phyloP scores from a whole-genome alignment of 441 rosid genomes.

The Corymbia calophylla region DNA sequence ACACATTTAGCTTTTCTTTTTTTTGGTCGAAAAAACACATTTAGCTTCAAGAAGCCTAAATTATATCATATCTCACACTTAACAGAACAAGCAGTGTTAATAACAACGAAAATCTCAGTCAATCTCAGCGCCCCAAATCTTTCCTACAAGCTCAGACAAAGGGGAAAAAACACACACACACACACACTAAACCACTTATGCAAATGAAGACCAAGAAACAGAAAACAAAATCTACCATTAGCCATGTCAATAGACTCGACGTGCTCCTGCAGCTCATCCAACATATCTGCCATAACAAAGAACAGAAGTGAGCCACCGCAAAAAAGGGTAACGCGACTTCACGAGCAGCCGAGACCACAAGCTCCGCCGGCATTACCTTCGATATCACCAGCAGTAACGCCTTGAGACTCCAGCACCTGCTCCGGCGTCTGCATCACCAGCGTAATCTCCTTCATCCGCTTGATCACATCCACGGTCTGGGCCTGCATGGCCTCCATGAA shows the following conservation, averaged over 20 bases:
- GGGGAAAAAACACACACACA: neutral
- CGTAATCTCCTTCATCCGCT: constrained; percentile 87
- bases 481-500: constrained; percentile 95
- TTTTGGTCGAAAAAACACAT: neutral
- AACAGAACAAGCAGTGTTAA: neutral
- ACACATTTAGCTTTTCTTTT: neutral
- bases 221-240: constrained; percentile 39
- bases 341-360: neutral
- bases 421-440: constrained; percentile 78
- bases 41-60: neutral
- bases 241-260: constrained; percentile 92
- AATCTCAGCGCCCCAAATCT: neutral
- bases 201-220: neutral
- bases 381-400: constrained; percentile 70
- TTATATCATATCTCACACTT: neutral
- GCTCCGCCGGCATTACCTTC: constrained; percentile 41
- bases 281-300: constrained; percentile 36
- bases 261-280: constrained; percentile 95
- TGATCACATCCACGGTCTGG: constrained; percentile 57
- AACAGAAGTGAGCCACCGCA: neutral
- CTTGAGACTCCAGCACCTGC: constrained; percentile 68
- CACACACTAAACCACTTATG: neutral
- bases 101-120: neutral
- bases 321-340: neutral
- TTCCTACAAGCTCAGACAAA: neutral